These are phyloP conservation scores for Clausena lansium DNA, from an alignment of 345 rosid genomes.

Conservation along the genomic window DNA sequence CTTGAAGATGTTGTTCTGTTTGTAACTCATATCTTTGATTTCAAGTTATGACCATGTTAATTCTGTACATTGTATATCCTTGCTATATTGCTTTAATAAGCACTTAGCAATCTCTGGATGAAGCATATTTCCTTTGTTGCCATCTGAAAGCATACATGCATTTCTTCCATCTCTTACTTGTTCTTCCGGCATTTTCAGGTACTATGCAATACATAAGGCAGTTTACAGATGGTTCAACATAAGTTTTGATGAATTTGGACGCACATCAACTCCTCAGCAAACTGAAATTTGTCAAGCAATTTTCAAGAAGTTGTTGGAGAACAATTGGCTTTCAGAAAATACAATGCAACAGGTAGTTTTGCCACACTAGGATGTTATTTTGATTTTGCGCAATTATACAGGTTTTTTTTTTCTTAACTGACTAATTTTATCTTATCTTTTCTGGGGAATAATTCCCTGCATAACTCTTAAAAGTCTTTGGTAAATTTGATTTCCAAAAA, in stretches of 20 bases:
- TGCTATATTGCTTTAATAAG: not conserved
- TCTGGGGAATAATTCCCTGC: not conserved
- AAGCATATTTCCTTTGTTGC: not conserved
- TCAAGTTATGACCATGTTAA: not conserved
- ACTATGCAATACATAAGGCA: conserved; percentile 42
- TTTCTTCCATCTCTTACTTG: not conserved
- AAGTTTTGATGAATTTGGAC: conserved; percentile 58
- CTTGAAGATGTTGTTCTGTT: not conserved
- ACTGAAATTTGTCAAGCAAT: conserved; percentile 43
- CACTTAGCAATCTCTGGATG: not conserved
- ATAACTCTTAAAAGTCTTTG: not conserved
- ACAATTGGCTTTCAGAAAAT: conserved; percentile 41
- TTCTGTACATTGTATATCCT: not conserved
- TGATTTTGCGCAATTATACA: not conserved
- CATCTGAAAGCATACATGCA: not conserved
- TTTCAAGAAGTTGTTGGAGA: conserved; percentile 31
- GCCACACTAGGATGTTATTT: not conserved
- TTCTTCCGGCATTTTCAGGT: conserved; percentile 1
- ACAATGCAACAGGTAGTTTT: conserved; percentile 27
- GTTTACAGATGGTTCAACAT: conserved; percentile 55
- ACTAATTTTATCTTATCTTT: not conserved
- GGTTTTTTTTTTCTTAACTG: not conserved
- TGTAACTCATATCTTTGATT: not conserved
- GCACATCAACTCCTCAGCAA: conserved; percentile 53
- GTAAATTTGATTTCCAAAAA: not conserved